Percentiles rank a stretch among this genome's conserved stretches.
phyloP scores from a whole-genome alignment of 495 filamentous ascomycete species.

The Daldinia grandis region DNA sequence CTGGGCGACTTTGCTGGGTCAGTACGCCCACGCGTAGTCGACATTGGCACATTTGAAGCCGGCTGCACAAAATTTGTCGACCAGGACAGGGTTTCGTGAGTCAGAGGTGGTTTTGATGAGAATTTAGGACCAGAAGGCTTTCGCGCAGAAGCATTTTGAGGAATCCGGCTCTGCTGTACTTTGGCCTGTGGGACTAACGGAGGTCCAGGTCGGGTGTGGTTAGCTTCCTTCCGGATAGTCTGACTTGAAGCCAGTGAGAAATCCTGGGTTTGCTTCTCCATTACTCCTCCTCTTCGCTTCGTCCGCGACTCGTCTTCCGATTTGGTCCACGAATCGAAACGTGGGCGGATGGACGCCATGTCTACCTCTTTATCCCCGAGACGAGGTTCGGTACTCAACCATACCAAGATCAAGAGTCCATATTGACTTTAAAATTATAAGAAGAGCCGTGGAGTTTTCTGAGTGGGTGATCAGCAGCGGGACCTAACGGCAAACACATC shows the following conservation, averaged over 20 bases:
- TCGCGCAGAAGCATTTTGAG: conserved; percentile 44
- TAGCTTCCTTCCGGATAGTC: conserved; percentile 35
- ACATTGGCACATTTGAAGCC: conserved; percentile 26
- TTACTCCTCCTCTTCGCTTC: conserved; percentile 30
- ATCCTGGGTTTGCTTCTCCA: conserved; percentile 29
- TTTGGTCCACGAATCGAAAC: conserved; percentile 27
- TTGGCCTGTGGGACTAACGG: conserved; percentile 46
- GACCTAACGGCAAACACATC: conserved; percentile 9
- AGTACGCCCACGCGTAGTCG: conserved; percentile 10
- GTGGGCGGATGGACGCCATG: conserved; percentile 35
- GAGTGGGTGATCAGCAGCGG: conserved; percentile 28
- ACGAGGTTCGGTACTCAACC: conserved; percentile 16
- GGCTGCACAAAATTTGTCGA: conserved; percentile 32
- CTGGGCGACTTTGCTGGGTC: conserved; percentile 45
- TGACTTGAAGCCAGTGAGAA: conserved; percentile 26
- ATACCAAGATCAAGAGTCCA: conserved; percentile 28
- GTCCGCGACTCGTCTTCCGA: conserved; percentile 30
- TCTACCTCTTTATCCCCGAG: conserved; percentile 23
- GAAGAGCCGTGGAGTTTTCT: conserved; percentile 13
- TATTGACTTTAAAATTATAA: conserved; percentile 20
- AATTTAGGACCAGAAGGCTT: conserved; percentile 28
- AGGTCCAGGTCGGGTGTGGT: conserved; percentile 36
- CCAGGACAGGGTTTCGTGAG: conserved; percentile 46
- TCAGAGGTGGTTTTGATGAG: conserved; percentile 35
- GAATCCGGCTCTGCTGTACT: conserved; percentile 47